Evolutionary conservation across 2,329 filamentous ascomycete species (phyloP), one percentile per base, ranked within the genome.

Genomic region (Phialocephala subalpina): DNA sequence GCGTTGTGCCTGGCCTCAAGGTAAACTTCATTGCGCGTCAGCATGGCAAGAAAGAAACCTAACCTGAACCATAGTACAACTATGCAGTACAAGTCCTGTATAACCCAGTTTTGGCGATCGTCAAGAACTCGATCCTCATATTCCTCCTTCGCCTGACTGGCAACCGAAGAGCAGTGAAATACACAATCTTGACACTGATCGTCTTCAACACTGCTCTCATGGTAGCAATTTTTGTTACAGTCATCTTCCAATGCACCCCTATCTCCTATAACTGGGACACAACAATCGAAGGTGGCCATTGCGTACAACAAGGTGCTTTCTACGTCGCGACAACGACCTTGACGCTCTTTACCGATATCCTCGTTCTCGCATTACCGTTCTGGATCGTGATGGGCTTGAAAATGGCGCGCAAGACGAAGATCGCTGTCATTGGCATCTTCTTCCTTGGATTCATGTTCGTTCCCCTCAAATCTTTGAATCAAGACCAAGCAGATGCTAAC

Each of bases 301-400:
- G 89, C 74, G 86, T 83, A 61, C 84, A 90, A 72, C 86, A 90
- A 55, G 81, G 89, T 64, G 88, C 86, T 1, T 82, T 91, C 35
- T 90, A 90, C 71, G 84, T 90, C 8, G 87, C 87, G 6, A 90
- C 88, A 1, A 86, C 89, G 0, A 87, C 87, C 0, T 82, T 90
- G 62, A 91, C 91, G 76, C 88, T 92, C 69, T 86, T 89, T 60
- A 90, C 89, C n/a, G 89, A 92, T 69, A 77, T 91, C 42, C 85
- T 86, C 35, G 86, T 91, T 35, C 78, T 92, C 14, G 85, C 90
- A 58, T 79, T 91, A 9, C 89, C 88, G 0, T 87, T 90, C 79
- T 88, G 88, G 4, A 86, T 90, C 52, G 76, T 91, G 62, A 86
- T 86, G 4, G 82, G 82, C 57, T 87, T 91, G 82, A 85, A 86